phyloP scores from a whole-genome alignment of 2,329 filamentous ascomycete species.

The Fusarium nematophilum region DNA sequence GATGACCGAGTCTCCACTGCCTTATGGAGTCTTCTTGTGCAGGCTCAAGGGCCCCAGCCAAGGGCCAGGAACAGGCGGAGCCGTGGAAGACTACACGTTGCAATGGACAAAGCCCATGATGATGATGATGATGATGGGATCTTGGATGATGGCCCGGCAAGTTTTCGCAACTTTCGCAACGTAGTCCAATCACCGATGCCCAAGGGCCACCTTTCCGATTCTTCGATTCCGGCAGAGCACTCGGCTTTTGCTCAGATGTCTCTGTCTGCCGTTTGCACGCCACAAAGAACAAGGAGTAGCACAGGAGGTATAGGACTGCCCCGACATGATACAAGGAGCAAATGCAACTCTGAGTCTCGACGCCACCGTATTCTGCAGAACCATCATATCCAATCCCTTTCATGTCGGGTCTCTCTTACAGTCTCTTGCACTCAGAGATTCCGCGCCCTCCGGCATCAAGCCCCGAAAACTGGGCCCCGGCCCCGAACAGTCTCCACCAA shows the following conservation, averaged over 20 bases:
- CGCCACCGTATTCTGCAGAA: slow-evolving; percentile 12
- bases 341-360: slow-evolving; percentile 8
- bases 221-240: slow-evolving; percentile 13
- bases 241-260: slow-evolving; percentile 20
- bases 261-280: slow-evolving; percentile 6
- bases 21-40: neutral
- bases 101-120: too few relatives aligned
- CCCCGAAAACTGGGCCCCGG: slow-evolving; percentile 32
- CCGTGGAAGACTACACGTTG: too few relatives aligned
- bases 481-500: slow-evolving; percentile 26
- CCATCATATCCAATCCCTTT: too few relatives aligned
- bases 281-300: slow-evolving; percentile 15
- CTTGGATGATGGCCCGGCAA: slow-evolving; percentile 9
- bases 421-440: slow-evolving; percentile 3
- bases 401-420: too few relatives aligned
- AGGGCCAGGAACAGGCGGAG: slow-evolving; percentile 25
- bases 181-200: neutral
- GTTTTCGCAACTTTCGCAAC: slow-evolving; percentile 14
- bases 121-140: slow-evolving; percentile 17
- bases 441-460: slow-evolving; percentile 27
- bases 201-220: slow-evolving; percentile 9
- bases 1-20: neutral
- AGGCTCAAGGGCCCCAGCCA: neutral
- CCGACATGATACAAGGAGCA: neutral
- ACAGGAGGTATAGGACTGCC: slow-evolving; percentile 1